These are phyloP conservation scores for Penicillium janthinellum DNA, from an alignment of 2,329 filamentous ascomycete genomes.

Conservation along the genomic window DNA sequence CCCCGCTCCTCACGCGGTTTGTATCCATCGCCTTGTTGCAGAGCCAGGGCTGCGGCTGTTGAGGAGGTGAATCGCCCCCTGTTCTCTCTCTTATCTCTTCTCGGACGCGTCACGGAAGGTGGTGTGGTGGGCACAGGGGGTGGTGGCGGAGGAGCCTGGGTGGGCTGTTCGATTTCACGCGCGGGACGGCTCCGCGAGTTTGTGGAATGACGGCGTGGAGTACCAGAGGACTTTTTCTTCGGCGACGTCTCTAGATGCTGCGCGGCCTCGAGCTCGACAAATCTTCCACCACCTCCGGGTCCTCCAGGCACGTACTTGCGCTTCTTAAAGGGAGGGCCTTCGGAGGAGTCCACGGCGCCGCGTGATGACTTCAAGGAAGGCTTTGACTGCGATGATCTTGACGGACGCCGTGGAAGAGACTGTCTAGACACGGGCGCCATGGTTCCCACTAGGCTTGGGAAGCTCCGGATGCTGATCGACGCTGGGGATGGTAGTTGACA, in stretches of 20 bases:
- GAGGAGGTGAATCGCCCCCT: conserved; percentile 78
- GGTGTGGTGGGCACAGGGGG: conserved; percentile 39
- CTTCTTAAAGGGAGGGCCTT: conserved; percentile 68
- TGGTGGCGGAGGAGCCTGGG: conserved; percentile 32
- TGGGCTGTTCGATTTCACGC: conserved; percentile 44
- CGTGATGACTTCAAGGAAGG: conserved; percentile 35
- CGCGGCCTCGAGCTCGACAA: conserved; percentile 70
- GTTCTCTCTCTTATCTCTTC: conserved; percentile 46
- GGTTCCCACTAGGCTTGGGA: conserved; percentile 12
- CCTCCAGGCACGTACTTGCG: conserved; percentile 83
- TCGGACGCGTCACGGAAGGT: conserved; percentile 40
- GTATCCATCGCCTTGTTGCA: conserved; percentile 91
- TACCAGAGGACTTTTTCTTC: conserved; percentile 26
- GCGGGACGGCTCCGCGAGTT: conserved; percentile 57
- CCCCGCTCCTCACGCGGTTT: conserved; percentile 95
- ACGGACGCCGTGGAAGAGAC: conserved; percentile 29
- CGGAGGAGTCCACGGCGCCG: conserved; percentile 32
- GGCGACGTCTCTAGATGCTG: conserved; percentile 20
- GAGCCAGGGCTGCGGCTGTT: conserved; percentile 81
- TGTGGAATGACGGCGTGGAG: conserved; percentile 47
- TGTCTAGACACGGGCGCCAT: conserved; percentile 39
- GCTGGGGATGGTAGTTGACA: conserved; percentile 24
- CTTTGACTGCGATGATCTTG: conserved; percentile 35
- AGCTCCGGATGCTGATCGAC: conserved; percentile 18
- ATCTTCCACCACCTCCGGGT: conserved; percentile 81